A percentile compares a stretch with the other conserved stretches of the same genome.
Evolutionary conservation across 257 asterid species (phyloP).

Genomic region (Galeopsis tetrahit): DNA sequence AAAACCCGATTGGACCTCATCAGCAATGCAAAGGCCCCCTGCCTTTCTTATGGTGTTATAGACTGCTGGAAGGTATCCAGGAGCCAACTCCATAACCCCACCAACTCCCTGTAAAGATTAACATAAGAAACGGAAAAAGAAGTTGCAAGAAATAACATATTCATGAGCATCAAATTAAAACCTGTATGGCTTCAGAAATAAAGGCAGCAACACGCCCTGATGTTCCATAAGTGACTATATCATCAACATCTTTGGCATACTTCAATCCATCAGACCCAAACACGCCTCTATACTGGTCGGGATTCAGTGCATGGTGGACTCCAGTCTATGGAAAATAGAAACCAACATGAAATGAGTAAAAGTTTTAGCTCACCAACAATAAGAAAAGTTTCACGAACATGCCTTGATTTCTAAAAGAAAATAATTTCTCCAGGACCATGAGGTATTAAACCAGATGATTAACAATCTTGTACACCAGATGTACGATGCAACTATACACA

Average conservation of each 20-base stretch:
- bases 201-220: slow-evolving; percentile 84
- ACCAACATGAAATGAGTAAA: slow-evolving; percentile 9
- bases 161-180: slow-evolving; percentile 14
- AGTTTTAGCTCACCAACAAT: neutral
- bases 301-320: slow-evolving; percentile 88
- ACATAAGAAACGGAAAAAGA: slow-evolving; percentile 14
- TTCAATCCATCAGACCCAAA: slow-evolving; percentile 86
- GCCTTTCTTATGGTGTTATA: slow-evolving; percentile 71
- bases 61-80: slow-evolving; percentile 87
- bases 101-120: slow-evolving; percentile 77
- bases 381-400: slow-evolving; percentile 11
- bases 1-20: slow-evolving; percentile 95
- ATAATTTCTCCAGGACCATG: no score
- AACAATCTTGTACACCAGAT: no score
- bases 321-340: slow-evolving; percentile 61
- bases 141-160: neutral
- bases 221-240: slow-evolving; percentile 85
- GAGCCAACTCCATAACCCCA: slow-evolving; percentile 95
- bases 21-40: slow-evolving; percentile 96
- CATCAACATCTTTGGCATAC: slow-evolving; percentile 90
- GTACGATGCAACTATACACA: no score
- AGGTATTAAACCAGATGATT: no score
- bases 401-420: slow-evolving; percentile 18
- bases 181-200: slow-evolving; percentile 94
- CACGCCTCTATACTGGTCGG: slow-evolving; percentile 89